Conservation (phyloP, 2,329 filamentous ascomycete genomes). For the Pseudocercospora fijiensis region DNA sequence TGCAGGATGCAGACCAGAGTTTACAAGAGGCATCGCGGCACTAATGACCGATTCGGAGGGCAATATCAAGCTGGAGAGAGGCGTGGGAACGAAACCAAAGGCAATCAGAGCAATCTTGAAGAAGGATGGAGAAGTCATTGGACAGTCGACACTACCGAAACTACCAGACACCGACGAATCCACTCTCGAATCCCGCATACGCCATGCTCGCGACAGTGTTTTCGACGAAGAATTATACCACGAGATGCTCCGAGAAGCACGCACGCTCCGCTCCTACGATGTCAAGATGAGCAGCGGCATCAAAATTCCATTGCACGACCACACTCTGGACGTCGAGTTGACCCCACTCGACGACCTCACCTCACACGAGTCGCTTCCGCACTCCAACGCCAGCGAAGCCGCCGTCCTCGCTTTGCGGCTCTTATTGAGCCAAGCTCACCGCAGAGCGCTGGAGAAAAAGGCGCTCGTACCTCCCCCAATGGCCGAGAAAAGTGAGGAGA, state of each 20-base stretch:
- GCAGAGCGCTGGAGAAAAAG: slow-evolving; percentile 68
- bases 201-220: slow-evolving; percentile 73
- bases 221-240: slow-evolving; percentile 87
- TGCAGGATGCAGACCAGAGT: slow-evolving; percentile 64
- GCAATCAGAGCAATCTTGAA: slow-evolving; percentile 68
- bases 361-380: neutral
- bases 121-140: slow-evolving; percentile 58
- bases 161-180: slow-evolving; percentile 51
- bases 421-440: slow-evolving; percentile 75
- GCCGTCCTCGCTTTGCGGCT: slow-evolving; percentile 69
- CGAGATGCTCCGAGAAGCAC: slow-evolving; percentile 80
- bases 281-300: slow-evolving; percentile 59
- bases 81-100: slow-evolving; percentile 55
- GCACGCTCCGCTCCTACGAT: slow-evolving; percentile 67
- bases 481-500: slow-evolving; percentile 50
- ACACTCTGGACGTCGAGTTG: slow-evolving; percentile 63
- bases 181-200: slow-evolving; percentile 66
- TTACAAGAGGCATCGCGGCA: slow-evolving; percentile 73
- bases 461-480: slow-evolving; percentile 63
- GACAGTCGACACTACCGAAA: slow-evolving; percentile 48
- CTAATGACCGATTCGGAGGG: slow-evolving; percentile 74
- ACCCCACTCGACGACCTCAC: slow-evolving; percentile 49
- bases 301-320: slow-evolving; percentile 33
- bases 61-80: slow-evolving; percentile 70
- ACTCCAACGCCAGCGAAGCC: slow-evolving; percentile 47